Conservation (phyloP, 345 rosid genomes). For the Eucalyptus rudis region DNA sequence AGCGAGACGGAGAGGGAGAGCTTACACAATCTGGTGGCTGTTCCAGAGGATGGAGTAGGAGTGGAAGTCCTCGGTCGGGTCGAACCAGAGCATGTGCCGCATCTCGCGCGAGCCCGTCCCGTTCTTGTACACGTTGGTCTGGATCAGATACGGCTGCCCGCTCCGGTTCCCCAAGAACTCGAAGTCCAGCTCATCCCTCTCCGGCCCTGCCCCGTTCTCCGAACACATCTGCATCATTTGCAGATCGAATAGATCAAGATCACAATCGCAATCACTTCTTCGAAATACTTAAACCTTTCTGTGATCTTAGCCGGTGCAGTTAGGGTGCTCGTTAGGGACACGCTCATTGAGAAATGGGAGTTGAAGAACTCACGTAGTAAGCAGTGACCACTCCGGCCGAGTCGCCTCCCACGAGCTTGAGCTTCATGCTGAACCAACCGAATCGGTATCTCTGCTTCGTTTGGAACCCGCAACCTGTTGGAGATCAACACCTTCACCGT, state of each 20-base stretch:
- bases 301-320: background rate
- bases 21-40: conserved; percentile 64
- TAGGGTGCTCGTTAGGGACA: background rate
- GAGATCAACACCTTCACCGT: background rate
- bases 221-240: conserved; percentile 69
- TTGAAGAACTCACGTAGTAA: conserved; percentile 40
- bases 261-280: background rate
- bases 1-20: background rate
- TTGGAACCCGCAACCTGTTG: conserved; percentile 86
- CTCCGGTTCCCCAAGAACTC: conserved; percentile 94
- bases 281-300: background rate
- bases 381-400: conserved; percentile 99
- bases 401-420: conserved; percentile 89
- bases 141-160: conserved; percentile 79
- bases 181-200: conserved; percentile 86
- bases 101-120: conserved; percentile 90
- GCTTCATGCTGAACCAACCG: conserved; percentile 98
- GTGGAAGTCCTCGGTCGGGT: conserved; percentile 81
- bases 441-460: conserved; percentile 88
- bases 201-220: conserved; percentile 89
- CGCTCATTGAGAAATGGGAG: background rate
- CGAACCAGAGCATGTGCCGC: conserved; percentile 95
- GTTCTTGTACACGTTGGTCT: conserved; percentile 82
- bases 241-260: background rate
- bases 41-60: conserved; percentile 81